phyloP scores from a whole-genome alignment of 177 flowering plant species.

The Vitis hybrid region DNA sequence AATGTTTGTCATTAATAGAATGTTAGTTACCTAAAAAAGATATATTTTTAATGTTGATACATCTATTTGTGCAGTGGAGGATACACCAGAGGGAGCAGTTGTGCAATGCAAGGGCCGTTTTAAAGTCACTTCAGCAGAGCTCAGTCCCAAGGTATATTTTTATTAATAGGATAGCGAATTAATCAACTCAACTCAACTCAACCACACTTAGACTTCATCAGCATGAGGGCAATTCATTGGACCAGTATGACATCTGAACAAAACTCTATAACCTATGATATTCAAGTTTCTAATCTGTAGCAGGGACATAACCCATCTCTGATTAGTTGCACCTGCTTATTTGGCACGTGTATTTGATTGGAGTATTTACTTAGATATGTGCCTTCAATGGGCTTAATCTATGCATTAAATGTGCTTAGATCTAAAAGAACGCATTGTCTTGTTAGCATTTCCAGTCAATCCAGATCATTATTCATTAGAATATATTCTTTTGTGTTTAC shows the following conservation, averaged over 20 bases:
- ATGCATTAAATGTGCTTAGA: too few relatives aligned
- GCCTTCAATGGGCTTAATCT: too few relatives aligned
- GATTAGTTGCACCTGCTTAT: too few relatives aligned
- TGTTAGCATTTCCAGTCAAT: too few relatives aligned
- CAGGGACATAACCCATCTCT: too few relatives aligned
- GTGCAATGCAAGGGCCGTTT: constrained; percentile 88
- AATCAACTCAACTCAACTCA: neutral
- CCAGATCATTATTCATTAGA: too few relatives aligned
- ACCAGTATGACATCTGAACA: neutral
- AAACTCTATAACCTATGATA: neutral
- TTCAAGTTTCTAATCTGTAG: neutral
- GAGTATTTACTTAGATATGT: too few relatives aligned
- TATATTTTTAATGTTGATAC: neutral
- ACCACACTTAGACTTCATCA: neutral
- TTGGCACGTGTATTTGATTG: too few relatives aligned
- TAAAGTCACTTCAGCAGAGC: constrained; percentile 79
- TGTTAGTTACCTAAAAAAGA: neutral
- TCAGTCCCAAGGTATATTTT: constrained; percentile 59
- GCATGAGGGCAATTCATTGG: neutral
- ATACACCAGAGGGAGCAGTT: constrained; percentile 65
- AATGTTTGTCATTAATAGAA: neutral
- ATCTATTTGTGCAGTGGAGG: constrained; percentile 43
- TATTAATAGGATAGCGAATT: neutral
- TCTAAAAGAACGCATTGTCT: too few relatives aligned
- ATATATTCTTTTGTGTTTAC: too few relatives aligned